Base-by-base conservation (phyloP, 441 rosid genomes). In the Pelargonium citronellum region DNA sequence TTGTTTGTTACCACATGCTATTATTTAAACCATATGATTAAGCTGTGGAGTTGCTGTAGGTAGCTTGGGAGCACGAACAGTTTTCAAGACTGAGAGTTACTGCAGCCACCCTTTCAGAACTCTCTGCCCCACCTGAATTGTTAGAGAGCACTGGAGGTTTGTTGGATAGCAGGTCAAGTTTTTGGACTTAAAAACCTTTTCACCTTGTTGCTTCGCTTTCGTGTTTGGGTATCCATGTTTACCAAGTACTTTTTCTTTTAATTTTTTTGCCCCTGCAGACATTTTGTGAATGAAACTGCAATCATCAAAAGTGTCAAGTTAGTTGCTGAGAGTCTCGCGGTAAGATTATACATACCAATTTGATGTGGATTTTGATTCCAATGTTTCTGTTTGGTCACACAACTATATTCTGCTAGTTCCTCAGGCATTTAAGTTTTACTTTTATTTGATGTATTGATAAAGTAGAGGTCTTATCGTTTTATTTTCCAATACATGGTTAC, bases 11-110 rank as follows among this genome's bases (percentile, higher is more conserved):
- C 19, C 58, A 51, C 16, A n/a, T 55, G 61, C 20, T 55, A 55
- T 55, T 16, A 7, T 55, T 15, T 55, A 3, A 16, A 49, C 73
- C 61, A 46, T 77, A 74, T 82, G 69, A 79, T 81, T 64, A 76
- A 84, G 71, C 70, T 74, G 43, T 65, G 83, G 55, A 73, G 58
- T 68, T 80, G 83, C 22, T 87, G 79, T 84, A 95, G 99, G 97
- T 95, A 86, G 97, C 99, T 83, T 95, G 97, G 97, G 99, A 92
- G 91, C 99, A 95, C 79, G 99, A 95, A 83, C 96, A 95, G 63
- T 90, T 95, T 82, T 95, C 98, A 77, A 89, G 90, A 77, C 83
- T 88, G 70, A 92, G 98, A 80, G 89, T 95, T 67, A 95, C 98
- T 47, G 96, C 98, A 63, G 99, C 91, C 72, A 95, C 98, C 69